Base-by-base conservation (phyloP, 441 rosid genomes). In the Melastoma candidum region DNA sequence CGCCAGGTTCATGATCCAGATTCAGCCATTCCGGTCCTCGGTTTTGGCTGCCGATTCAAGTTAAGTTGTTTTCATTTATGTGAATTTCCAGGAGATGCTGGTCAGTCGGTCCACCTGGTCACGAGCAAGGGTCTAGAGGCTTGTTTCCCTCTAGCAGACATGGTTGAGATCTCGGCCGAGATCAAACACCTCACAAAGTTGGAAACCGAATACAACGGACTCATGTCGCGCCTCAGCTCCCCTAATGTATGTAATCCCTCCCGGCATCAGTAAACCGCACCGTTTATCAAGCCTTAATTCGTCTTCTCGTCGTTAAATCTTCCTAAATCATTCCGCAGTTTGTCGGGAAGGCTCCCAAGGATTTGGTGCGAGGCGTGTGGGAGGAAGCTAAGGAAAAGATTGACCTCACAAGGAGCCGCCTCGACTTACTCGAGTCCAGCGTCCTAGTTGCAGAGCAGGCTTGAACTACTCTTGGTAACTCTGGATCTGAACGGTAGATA, bases 91-190 rank as follows among this genome's bases (percentile, higher is more conserved):
- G 96, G 69, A 66, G 82, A 87, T 74, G 96, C 87, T 54, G 78
- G 79, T 54, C 77, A 71, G 32, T 92, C 95, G 10, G 87, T 92
- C 46, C 98, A 92, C 68, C 70, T 92, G 52, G 96, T 92, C 66
- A 95, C 96, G 24, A 79, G 96, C 63, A 94, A 92, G 71, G 98
- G 96, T 48, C 75, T 87, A 49, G 98, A 92, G 70, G 96, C 98
- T 44, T 87, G 82, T 77, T 94, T 92, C 53, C 96, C 96, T 12
- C 90, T 92, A 54, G 80, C 90, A 2, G 96, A 79, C 65, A 85
- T 92, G 96, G 89, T 92, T 61, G 94, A 83, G 67, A 74, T 92
- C 71, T 85, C 95, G 51, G 74, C 86, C 53, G 98, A 92, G 74
- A 82, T 87, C 12, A 85, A 83, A 71, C 93, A 94, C 52, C 87